Base-by-base conservation (phyloP, 768 basidiomycete genomes). In the Trametes cubensis region DNA sequence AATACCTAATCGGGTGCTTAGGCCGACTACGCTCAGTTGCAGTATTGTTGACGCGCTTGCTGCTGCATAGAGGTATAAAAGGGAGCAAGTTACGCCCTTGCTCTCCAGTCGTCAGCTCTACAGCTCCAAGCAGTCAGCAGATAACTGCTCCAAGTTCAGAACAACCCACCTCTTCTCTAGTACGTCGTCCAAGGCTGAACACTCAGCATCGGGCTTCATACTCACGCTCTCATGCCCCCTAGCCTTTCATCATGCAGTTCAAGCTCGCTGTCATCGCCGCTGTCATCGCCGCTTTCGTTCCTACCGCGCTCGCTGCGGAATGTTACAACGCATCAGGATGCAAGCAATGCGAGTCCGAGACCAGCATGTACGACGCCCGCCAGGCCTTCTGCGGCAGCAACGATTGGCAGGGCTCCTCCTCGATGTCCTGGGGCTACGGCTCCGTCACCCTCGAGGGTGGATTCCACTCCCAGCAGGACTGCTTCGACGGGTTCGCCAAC, bases 161-260 rank as follows among this genome's bases (percentile, higher is more conserved):
- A 34, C 34, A 34, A 34, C 34, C 11, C 34, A 34, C 10, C 34
- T 6, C 34, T 6, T 5, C 34, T 34, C 34, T 11, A 11, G 34
- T 34, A 34, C 10, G 34, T 34, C 34, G 34, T 2, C 34, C 10
- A 34, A 11, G 34, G 11, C 34, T 34, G 6, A 11, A 34, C 28
- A 34, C 34, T 2, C 34, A 34, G 34, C 10, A 11, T 34, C 34
- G 34, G 10, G 34, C 34, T 34, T 11, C 10, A 34, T 10, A 34
- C 10, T 34, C 6, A 34, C 34, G 34, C 2, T 34, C 10, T 10
- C 2, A 34, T 34, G 10, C 10, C 8, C 28, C 28, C 34, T 34
- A 34, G 34, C 10, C 34, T 34, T 34, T 34, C 42, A 44, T 10
- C 23, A 53, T 53, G 51, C 51, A 53, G 40, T 44, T 55, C 53